Base-by-base conservation (phyloP, 2,329 filamentous ascomycete genomes). In the Trichoderma afroharzianum region DNA sequence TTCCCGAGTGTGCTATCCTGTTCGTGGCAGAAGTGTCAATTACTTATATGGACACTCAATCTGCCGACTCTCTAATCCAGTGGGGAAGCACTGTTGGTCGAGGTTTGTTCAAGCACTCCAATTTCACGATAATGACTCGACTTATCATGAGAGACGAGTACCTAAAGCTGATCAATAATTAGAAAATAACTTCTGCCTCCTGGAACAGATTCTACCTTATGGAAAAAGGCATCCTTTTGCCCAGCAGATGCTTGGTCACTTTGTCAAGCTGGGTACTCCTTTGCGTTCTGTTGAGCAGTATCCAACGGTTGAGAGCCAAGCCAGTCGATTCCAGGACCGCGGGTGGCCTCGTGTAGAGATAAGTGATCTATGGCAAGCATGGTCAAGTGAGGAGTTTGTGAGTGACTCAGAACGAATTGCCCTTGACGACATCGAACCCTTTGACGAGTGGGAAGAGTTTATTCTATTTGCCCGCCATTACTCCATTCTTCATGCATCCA, bases 401-500 rank as follows among this genome's bases (percentile, higher is more conserved):
- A 85, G 84, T 6, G 77, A 85, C 1, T 81, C 85, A 1, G 86
- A 93, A 73, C 87, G 93, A 74, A 82, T 79, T 43, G 82, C 82
- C 12, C 82, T 98, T 15, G 91, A 97, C 75, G 78, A 82, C 1
- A 81, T 94, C 18, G 95, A 98, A 77, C 90, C 92, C 1, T 98
- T 98, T 78, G 95, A 98, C 79, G 95, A 98, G 81, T 97, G 94
- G 94, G 95, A 98, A 80, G 95, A 98, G 77, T 94, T 98, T 78
- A 90, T 92, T 3, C 84, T 97, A 1, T 97, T 97, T 79, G 90
- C 88, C 2, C 90, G 90, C 39, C 95, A 98, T 80, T 97, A 97
- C 80, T 92, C 95, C 75, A 82, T 98, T 57, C 85, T 97, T 9
- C 85, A 89, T 64, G 93, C 93, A 12, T 74, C 68, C 9, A 77